Percentiles rank a stretch among this genome's conserved stretches.
Evolutionary conservation across 257 asterid species (phyloP).

Genomic region (Paraleonurus japonicus): DNA sequence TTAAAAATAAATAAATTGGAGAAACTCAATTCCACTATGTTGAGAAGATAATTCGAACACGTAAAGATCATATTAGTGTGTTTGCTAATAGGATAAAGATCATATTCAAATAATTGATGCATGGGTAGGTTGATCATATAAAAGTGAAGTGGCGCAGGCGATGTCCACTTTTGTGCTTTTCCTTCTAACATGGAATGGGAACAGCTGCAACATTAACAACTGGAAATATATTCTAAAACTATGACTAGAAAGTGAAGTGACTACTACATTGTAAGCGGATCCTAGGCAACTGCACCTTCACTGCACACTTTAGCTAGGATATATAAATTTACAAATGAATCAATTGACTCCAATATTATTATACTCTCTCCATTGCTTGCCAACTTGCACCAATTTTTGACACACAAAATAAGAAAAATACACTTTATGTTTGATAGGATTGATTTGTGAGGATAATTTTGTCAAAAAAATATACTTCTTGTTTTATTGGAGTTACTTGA

Average conservation of each 20-base stretch:
- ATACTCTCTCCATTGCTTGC: too few relatives aligned
- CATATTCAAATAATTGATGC: not conserved
- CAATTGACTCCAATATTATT: not conserved
- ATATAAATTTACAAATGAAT: not conserved
- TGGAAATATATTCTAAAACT: not conserved
- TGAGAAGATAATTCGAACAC: too few relatives aligned
- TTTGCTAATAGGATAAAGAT: too few relatives aligned
- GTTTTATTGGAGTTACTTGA: too few relatives aligned
- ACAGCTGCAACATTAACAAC: constrained; percentile 12
- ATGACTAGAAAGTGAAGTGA: constrained; percentile 4
- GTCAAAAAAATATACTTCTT: too few relatives aligned
- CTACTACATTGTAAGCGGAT: not conserved
- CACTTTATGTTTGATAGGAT: too few relatives aligned
- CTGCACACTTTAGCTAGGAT: not conserved
- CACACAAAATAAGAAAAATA: too few relatives aligned
- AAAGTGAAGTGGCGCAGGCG: not conserved
- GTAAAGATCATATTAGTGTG: too few relatives aligned
- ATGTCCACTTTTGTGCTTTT: not conserved
- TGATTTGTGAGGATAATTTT: too few relatives aligned
- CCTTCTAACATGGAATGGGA: constrained; percentile 3
- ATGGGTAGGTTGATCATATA: not conserved
- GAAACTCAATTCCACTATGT: too few relatives aligned
- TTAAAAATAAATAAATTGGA: too few relatives aligned
- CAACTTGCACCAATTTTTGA: too few relatives aligned
- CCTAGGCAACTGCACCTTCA: not conserved